phyloP scores from a whole-genome alignment of 495 filamentous ascomycete species.

The Xylaria castorea region DNA sequence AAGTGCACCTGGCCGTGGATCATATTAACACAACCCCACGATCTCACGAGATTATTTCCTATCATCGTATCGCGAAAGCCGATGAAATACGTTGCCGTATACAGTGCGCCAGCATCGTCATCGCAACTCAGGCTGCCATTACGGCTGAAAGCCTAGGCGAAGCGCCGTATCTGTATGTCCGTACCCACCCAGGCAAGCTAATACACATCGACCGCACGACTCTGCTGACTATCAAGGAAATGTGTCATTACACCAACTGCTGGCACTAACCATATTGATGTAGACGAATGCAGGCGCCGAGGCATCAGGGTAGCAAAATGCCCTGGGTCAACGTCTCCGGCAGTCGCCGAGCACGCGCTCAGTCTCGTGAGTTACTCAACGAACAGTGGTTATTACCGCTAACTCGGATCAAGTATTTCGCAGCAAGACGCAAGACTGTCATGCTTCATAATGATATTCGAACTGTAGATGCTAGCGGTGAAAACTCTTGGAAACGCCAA shows the following conservation, averaged over 20 bases:
- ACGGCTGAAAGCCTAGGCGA: slow-evolving; percentile 41
- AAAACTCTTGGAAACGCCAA: slow-evolving; percentile 38
- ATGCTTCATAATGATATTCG: slow-evolving; percentile 43
- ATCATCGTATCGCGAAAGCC: slow-evolving; percentile 29
- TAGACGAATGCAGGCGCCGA: slow-evolving; percentile 47
- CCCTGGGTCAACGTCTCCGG: slow-evolving; percentile 53
- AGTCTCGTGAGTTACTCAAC: slow-evolving; percentile 37
- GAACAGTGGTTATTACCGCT: background rate
- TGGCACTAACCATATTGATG: slow-evolving; percentile 56
- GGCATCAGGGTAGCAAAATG: slow-evolving; percentile 53
- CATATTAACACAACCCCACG: slow-evolving; percentile 21
- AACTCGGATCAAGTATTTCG: slow-evolving; percentile 48
- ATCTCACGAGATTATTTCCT: slow-evolving; percentile 29
- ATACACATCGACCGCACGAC: background rate
- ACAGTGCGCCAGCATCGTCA: slow-evolving; percentile 55
- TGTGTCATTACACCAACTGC: slow-evolving; percentile 44
- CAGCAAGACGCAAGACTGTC: slow-evolving; percentile 54
- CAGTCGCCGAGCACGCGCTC: slow-evolving; percentile 60
- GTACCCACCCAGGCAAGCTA: background rate
- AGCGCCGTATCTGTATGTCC: slow-evolving; percentile 38
- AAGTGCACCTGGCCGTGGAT: slow-evolving; percentile 22
- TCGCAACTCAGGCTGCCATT: slow-evolving; percentile 46
- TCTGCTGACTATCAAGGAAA: slow-evolving; percentile 18
- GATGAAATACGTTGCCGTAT: slow-evolving; percentile 46
- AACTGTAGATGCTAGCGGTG: slow-evolving; percentile 41